phyloP scores from a whole-genome alignment of 2,329 filamentous ascomycete genomes.

The Aspergillus felis region DNA sequence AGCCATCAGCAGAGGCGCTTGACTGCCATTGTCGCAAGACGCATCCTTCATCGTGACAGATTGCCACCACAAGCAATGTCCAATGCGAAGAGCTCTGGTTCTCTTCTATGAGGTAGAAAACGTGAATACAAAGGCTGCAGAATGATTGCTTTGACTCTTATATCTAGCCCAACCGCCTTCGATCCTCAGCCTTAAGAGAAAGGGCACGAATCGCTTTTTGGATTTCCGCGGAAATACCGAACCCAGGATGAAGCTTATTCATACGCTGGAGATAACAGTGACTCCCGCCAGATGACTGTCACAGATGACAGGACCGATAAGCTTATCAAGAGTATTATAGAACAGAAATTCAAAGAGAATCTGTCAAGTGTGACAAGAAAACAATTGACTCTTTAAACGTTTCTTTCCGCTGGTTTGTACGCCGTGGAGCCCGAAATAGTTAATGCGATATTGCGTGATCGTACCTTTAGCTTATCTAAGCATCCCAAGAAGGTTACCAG shows the following conservation, averaged over 20 bases:
- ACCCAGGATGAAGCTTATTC: slow-evolving; percentile 4
- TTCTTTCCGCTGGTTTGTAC: slow-evolving; percentile 3
- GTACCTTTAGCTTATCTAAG: slow-evolving; percentile 19
- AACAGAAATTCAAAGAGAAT: slow-evolving; percentile 2
- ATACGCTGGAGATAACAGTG: slow-evolving; percentile 14
- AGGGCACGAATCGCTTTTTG: background rate
- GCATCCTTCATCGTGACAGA: slow-evolving; percentile 30
- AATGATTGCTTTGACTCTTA: background rate
- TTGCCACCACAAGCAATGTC: slow-evolving; percentile 12
- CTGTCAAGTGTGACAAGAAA: background rate
- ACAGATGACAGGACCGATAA: slow-evolving; percentile 12
- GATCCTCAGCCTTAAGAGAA: background rate
- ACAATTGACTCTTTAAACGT: slow-evolving; percentile 19
- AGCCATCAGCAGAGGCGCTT: slow-evolving; percentile 37
- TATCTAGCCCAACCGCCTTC: background rate
- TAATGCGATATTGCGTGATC: slow-evolving; percentile 31
- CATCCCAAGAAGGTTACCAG: background rate
- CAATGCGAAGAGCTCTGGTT: slow-evolving; percentile 4
- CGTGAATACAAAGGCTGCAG: background rate
- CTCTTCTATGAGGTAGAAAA: background rate
- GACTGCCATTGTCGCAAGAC: slow-evolving; percentile 16
- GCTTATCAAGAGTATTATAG: slow-evolving; percentile 12
- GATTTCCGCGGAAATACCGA: slow-evolving; percentile 19
- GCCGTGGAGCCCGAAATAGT: slow-evolving; percentile 19
- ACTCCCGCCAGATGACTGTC: slow-evolving; percentile 1